A percentile compares a stretch with the other conserved stretches of the same genome.
phyloP scores from a whole-genome alignment of 352 stramenopile species.

The Pythium utonaiense region DNA sequence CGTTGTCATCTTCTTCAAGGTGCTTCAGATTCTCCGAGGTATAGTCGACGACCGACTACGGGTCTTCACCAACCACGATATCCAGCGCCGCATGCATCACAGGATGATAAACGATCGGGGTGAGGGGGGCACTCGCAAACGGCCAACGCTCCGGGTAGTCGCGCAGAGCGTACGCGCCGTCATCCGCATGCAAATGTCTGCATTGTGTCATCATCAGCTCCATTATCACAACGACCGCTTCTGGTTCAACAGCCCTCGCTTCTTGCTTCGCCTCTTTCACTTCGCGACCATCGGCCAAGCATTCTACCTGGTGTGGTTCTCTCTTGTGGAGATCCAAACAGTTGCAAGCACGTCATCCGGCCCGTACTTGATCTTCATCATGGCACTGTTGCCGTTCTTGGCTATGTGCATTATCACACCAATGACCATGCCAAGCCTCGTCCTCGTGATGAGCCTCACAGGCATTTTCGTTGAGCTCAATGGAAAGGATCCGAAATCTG shows the following conservation, averaged over 20 bases:
- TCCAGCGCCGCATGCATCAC: slow-evolving; percentile 36
- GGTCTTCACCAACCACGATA: slow-evolving; percentile 66
- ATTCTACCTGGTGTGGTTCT: slow-evolving; percentile 86
- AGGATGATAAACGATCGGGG: not conserved
- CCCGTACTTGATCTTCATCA: slow-evolving; percentile 45
- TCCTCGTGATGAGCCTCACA: slow-evolving; percentile 85
- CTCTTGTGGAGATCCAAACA: slow-evolving; percentile 58
- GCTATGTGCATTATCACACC: slow-evolving; percentile 77
- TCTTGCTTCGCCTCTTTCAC: slow-evolving; percentile 78
- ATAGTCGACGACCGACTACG: slow-evolving; percentile 81
- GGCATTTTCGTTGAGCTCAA: slow-evolving; percentile 86
- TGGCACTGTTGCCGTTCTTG: slow-evolving; percentile 61
- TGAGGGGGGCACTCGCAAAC: slow-evolving; percentile 5
- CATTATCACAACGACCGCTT: slow-evolving; percentile 81
- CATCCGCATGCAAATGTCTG: slow-evolving; percentile 88
- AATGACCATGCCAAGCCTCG: slow-evolving; percentile 83
- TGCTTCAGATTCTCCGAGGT: slow-evolving; percentile 73
- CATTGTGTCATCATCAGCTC: slow-evolving; percentile 75
- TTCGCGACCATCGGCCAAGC: slow-evolving; percentile 84
- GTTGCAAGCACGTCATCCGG: slow-evolving; percentile 24
- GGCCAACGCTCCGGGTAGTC: slow-evolving; percentile 46
- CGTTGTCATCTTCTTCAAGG: slow-evolving; percentile 83
- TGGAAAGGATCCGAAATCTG: slow-evolving; percentile 12
- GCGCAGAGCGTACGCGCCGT: slow-evolving; percentile 62
- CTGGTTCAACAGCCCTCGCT: slow-evolving; percentile 73